These are phyloP conservation scores for Spiromastix sp. DNA, from an alignment of 2,329 filamentous ascomycete species.

Conservation along the genomic window DNA sequence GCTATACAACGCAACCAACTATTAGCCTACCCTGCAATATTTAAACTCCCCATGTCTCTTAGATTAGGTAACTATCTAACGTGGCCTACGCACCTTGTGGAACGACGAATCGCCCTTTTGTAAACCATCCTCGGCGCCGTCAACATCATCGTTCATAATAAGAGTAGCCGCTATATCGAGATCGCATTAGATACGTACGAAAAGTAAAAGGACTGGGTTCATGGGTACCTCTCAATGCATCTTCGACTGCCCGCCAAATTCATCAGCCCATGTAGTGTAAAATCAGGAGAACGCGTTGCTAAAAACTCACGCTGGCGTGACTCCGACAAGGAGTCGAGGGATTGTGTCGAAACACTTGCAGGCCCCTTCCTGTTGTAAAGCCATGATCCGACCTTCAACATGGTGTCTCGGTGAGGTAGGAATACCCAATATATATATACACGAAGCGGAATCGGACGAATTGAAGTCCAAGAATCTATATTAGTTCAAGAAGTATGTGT, in stretches of 20 bases:
- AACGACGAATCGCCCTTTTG: conserved; percentile 70
- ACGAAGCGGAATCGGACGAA: background rate
- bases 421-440: background rate
- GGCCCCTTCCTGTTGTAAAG: conserved; percentile 33
- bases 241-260: conserved; percentile 28
- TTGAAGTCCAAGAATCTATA: no score
- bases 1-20: conserved; percentile 30
- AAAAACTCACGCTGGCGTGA: conserved; percentile 36
- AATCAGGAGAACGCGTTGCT: no score
- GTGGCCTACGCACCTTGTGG: conserved; percentile 49
- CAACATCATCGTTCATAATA: conserved; percentile 85
- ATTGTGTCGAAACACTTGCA: conserved; percentile 39
- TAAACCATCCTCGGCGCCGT: conserved; percentile 65
- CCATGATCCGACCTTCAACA: conserved; percentile 35
- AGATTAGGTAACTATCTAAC: background rate
- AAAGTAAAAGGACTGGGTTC: background rate
- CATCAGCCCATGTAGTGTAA: no score
- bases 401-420: conserved; percentile 8
- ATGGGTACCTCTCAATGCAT: conserved; percentile 35
- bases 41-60: conserved; percentile 2
- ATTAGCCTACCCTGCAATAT: background rate
- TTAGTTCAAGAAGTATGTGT: no score
- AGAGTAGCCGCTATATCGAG: conserved; percentile 48
- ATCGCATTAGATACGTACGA: conserved; percentile 7
- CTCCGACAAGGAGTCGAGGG: conserved; percentile 48